Evolutionary conservation across 768 basidiomycete genomes (phyloP), one percentile per base, ranked within the genome.

Genomic region (Chiua virens): DNA sequence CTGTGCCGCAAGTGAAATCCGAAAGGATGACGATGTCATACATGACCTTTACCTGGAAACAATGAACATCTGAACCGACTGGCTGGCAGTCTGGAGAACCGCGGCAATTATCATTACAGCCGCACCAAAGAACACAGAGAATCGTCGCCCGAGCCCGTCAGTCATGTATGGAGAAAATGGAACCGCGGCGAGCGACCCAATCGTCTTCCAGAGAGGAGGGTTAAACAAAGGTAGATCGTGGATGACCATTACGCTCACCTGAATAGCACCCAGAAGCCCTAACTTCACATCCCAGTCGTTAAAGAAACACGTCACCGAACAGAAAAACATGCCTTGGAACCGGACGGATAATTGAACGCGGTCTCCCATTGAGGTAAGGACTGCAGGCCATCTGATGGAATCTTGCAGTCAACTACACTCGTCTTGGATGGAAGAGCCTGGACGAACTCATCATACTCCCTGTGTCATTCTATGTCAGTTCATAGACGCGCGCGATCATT

Each of bases 61-160:
- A 40, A 74, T 76, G 60, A 78, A 77, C 70, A 74, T 75, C 42
- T 69, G 67, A 35, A 76, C 66, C 18, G 67, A 72, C 23, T 73
- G 64, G 27, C 73, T 65, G 5, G 68, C 69, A 9, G 69, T 70
- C 47, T 77, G 74, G 18, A 75, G 48, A 42, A 66, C 66, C 15
- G 73, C 73, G 13, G 73, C 75, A 23, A 58, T 60, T 35, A 73
- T 58, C 68, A 76, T 74, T 59, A 75, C 61, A 49, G 59, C 39
- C 10, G 75, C 73, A 22, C 76, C 75, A 15, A 74, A 49, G 18
- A 71, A 38, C 7, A 79, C 70, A 10, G 73, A 59, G 7, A 60
- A 50, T 15, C 69, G 64, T 18, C 76, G 69, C 4, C 76, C 77
- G 10, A 74, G 52, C 1, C 65, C 66, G 54, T 78, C 75, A 3